Evolutionary conservation across 257 asterid genomes (phyloP).

Genomic region (Solanum arcanum): DNA sequence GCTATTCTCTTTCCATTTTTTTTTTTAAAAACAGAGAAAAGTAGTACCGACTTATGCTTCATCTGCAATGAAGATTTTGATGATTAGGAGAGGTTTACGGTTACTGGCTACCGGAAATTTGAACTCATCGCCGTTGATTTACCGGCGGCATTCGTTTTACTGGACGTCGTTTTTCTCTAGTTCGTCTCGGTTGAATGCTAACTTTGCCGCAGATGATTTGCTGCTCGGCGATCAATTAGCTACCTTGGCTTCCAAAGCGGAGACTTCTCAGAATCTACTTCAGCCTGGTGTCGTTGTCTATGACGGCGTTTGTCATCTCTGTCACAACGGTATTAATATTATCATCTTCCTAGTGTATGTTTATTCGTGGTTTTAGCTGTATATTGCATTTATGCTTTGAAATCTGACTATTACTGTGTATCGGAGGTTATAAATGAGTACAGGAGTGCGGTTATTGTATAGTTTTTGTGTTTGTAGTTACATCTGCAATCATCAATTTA

Average conservation of each 20-base stretch:
- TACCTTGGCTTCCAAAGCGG: constrained; percentile 6
- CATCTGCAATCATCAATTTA: not conserved
- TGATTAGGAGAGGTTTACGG: constrained; percentile 10
- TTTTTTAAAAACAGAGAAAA: not conserved
- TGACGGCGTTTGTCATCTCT: constrained; percentile 91
- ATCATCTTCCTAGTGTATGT: not conserved
- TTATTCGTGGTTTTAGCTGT: not conserved
- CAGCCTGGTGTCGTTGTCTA: constrained; percentile 74
- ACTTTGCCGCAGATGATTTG: constrained; percentile 21
- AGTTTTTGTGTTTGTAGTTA: not conserved
- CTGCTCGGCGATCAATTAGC: constrained; percentile 1
- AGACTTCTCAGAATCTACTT: constrained; percentile 29
- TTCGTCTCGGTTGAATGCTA: constrained; percentile 6
- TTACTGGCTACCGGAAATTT: not conserved
- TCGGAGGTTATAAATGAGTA: not conserved
- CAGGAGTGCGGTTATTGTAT: not conserved
- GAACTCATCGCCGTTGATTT: not conserved
- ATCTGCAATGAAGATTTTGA: constrained; percentile 6
- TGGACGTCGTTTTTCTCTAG: not conserved
- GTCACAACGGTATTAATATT: constrained; percentile 62
- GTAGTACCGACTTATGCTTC: not conserved
- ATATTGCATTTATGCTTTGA: not conserved
- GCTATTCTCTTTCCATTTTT: not conserved
- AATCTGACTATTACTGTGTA: not conserved
- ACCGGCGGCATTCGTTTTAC: not conserved